Conservation (phyloP, 345 rosid species). For the Gossypium thurberi region DNA sequence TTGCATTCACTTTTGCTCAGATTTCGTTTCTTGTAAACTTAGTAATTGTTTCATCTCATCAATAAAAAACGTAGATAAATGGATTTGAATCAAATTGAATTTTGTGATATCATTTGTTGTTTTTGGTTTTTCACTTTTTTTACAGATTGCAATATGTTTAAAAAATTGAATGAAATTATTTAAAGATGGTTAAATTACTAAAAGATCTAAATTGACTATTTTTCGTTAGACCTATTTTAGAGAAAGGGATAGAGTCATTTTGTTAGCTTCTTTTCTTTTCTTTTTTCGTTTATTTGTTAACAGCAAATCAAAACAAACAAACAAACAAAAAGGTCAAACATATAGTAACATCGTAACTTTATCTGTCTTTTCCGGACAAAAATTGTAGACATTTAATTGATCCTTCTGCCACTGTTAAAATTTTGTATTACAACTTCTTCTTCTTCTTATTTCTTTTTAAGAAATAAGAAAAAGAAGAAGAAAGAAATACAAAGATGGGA, state of each 20-base stretch:
- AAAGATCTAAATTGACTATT: neutral
- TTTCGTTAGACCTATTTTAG: neutral
- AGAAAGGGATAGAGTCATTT: neutral
- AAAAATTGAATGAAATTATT: too few relatives aligned
- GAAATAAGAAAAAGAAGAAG: neutral
- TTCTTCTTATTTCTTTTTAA: neutral
- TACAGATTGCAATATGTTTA: too few relatives aligned
- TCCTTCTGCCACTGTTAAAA: neutral
- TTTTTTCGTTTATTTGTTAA: neutral
- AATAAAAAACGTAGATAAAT: too few relatives aligned
- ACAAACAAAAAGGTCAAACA: neutral
- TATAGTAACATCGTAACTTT: neutral
- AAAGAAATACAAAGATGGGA: slow-evolving; percentile 34
- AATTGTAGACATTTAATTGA: neutral
- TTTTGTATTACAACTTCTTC: neutral
- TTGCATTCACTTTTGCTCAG: too few relatives aligned
- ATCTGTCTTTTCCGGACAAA: neutral
- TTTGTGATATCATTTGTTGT: too few relatives aligned
- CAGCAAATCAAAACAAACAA: neutral
- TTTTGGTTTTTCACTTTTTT: too few relatives aligned
- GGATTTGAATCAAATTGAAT: too few relatives aligned
- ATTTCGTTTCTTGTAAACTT: too few relatives aligned
- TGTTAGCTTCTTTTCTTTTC: neutral
- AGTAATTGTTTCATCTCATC: too few relatives aligned
- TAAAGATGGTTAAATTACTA: neutral